phyloP scores from a whole-genome alignment of 1,284 basidiomycete genomes.

The Phellinidium pouzarii region DNA sequence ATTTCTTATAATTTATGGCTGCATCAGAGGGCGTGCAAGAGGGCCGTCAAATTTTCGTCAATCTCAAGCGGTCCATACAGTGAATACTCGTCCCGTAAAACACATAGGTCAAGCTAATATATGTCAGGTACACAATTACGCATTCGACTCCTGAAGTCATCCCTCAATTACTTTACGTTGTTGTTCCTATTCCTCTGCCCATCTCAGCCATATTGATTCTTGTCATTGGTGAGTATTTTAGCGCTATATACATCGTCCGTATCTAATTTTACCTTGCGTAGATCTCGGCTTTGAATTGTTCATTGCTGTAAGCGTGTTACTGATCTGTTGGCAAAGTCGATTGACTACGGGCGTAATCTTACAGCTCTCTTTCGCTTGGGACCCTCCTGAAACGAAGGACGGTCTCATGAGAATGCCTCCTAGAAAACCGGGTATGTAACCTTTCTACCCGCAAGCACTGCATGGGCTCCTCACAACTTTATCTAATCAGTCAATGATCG shows the following conservation, averaged over 20 bases:
- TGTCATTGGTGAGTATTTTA: conserved; percentile 46
- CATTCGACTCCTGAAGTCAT: conserved; percentile 66
- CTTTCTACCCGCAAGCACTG: background rate
- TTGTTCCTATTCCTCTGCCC: conserved; percentile 60
- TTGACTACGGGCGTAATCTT: background rate
- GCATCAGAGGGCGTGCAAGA: conserved; percentile 55
- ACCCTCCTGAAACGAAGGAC: conserved; percentile 57
- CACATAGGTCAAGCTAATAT: background rate
- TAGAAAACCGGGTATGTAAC: conserved; percentile 49
- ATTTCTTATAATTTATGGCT: background rate
- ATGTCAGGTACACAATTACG: conserved; percentile 49
- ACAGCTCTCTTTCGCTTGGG: conserved; percentile 65
- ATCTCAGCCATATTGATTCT: conserved; percentile 62
- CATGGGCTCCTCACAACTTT: background rate
- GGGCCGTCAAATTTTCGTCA: conserved; percentile 62
- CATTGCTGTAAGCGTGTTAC: background rate
- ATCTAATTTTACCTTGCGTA: background rate
- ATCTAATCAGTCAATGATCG: conserved; percentile 41
- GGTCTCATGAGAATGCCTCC: conserved; percentile 61
- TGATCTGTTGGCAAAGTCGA: background rate
- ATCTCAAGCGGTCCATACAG: conserved; percentile 65
- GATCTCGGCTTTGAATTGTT: background rate
- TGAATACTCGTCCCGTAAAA: conserved; percentile 25
- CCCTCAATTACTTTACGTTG: conserved; percentile 59
- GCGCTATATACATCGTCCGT: background rate